A percentile compares a stretch with the other conserved stretches of the same genome.
Evolutionary conservation across 768 basidiomycete species (phyloP).

Genomic region (Crucibulum laeve): DNA sequence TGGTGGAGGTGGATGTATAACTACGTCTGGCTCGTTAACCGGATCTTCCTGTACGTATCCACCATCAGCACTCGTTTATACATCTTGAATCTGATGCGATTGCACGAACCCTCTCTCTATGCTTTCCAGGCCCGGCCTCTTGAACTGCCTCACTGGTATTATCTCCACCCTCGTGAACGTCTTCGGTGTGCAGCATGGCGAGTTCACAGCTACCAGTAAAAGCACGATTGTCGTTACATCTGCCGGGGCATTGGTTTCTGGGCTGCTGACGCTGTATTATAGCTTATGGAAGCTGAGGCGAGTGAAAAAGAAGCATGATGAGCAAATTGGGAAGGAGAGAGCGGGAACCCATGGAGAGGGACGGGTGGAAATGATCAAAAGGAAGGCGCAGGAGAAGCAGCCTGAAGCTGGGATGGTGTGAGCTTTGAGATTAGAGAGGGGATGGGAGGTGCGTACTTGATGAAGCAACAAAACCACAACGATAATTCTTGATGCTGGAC

Average conservation of each 20-base stretch:
- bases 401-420: not conserved
- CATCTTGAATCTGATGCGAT: no score
- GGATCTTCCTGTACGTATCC: constrained; percentile 46
- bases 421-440: not conserved
- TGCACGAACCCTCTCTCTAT: constrained; percentile 5
- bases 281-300: constrained; percentile 38
- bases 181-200: constrained; percentile 43
- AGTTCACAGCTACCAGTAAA: constrained; percentile 36
- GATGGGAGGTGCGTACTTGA: not conserved
- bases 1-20: constrained; percentile 60
- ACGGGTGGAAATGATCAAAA: constrained; percentile 16
- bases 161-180: constrained; percentile 50
- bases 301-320: constrained; percentile 39
- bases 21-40: constrained; percentile 55
- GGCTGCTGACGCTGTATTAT: constrained; percentile 34
- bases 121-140: constrained; percentile 42
- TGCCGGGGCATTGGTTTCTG: constrained; percentile 33
- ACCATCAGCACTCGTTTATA: not conserved
- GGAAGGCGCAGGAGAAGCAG: constrained; percentile 8
- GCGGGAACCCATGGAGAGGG: constrained; percentile 44
- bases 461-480: no score
- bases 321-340: constrained; percentile 32
- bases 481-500: no score
- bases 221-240: constrained; percentile 46
- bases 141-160: constrained; percentile 54